These are phyloP conservation scores for Penicillium steckii DNA, from an alignment of 495 filamentous ascomycete species.

Conservation along the genomic window DNA sequence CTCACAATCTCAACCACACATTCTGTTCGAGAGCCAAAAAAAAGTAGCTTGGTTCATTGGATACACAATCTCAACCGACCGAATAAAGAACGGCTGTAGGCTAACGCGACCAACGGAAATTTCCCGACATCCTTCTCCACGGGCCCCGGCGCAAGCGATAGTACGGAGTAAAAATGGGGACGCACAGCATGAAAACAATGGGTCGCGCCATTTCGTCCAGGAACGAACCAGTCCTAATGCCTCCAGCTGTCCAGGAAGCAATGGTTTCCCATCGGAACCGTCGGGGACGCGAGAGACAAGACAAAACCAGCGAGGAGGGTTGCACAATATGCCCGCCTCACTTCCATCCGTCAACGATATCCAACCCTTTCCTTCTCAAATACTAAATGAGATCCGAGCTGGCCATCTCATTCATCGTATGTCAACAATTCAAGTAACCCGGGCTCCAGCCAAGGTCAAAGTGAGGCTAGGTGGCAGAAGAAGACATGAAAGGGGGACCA, in stretches of 20 bases:
- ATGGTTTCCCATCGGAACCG: constrained; percentile 18
- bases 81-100: constrained; percentile 4
- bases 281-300: constrained; percentile 11
- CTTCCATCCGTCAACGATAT: constrained; percentile 32
- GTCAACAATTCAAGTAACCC: background rate
- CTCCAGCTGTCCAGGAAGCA: constrained; percentile 7
- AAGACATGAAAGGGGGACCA: background rate
- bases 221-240: constrained; percentile 3
- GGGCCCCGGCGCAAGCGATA: background rate
- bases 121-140: background rate
- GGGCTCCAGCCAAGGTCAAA: constrained; percentile 13
- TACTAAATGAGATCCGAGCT: constrained; percentile 3
- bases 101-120: constrained; percentile 4
- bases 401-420: constrained; percentile 1
- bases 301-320: constrained; percentile 5
- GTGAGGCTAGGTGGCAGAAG: constrained; percentile 24
- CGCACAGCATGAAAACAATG: background rate
- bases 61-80: background rate
- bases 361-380: constrained; percentile 36
- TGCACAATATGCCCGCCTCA: constrained; percentile 34
- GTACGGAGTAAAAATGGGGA: background rate
- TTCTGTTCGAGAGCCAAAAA: background rate
- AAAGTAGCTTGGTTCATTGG: constrained; percentile 10
- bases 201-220: background rate
- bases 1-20: constrained; percentile 6